Evolutionary conservation across 106 monocot species (phyloP).

Genomic region (Triglochin maritima): DNA sequence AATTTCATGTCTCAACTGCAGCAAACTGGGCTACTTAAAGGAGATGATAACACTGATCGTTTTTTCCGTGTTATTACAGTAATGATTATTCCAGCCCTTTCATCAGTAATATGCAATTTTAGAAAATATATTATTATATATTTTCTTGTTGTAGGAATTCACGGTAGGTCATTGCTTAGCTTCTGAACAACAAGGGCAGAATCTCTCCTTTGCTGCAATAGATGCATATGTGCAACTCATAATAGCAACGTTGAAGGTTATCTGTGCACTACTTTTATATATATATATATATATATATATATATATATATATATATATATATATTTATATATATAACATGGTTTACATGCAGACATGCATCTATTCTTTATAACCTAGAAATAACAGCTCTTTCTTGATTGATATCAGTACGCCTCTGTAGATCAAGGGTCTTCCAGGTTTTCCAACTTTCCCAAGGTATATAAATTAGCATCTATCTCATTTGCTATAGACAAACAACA

Average conservation of each 20-base stretch:
- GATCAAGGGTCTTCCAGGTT: constrained; percentile 36
- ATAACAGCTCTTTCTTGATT: constrained; percentile 5
- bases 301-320: background rate
- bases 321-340: background rate
- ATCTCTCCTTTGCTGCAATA: constrained; percentile 55
- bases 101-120: background rate
- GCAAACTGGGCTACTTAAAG: constrained; percentile 73
- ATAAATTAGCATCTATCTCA: constrained; percentile 44
- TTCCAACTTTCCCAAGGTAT: background rate
- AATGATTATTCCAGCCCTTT: background rate
- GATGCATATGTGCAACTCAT: constrained; percentile 82
- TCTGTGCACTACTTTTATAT: background rate
- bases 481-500: constrained; percentile 32
- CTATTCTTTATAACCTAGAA: background rate
- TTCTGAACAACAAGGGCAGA: constrained; percentile 45
- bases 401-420: constrained; percentile 34
- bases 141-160: constrained; percentile 41
- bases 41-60: constrained; percentile 75
- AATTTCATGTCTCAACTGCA: constrained; percentile 80
- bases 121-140: background rate
- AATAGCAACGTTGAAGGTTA: constrained; percentile 63
- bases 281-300: background rate
- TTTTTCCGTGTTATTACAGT: constrained; percentile 79
- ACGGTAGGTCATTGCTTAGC: constrained; percentile 53
- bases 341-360: background rate